phyloP scores from a whole-genome alignment of 2,329 filamentous ascomycete genomes.

The Aspergillus ibericus region DNA sequence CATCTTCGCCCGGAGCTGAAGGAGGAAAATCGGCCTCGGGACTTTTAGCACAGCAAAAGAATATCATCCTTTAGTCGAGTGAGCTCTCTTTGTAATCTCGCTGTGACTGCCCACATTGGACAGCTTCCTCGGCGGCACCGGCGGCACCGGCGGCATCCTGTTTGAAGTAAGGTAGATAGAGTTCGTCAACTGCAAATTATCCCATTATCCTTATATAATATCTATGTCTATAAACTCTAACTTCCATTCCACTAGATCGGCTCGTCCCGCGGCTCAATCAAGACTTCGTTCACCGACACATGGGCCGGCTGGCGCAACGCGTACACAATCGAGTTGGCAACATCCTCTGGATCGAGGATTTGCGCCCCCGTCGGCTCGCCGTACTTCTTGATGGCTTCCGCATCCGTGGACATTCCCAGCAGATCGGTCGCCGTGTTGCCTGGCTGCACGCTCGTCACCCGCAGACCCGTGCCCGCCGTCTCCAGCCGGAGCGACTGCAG shows the following conservation, averaged over 20 bases:
- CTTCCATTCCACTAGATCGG: constrained; percentile 59
- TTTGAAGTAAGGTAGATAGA: neutral
- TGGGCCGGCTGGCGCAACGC: constrained; percentile 72
- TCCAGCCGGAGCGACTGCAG: constrained; percentile 74
- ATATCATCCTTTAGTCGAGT: neutral
- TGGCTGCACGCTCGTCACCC: constrained; percentile 74
- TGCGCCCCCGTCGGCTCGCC: constrained; percentile 73
- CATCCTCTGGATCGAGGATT: constrained; percentile 71
- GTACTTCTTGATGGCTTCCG: constrained; percentile 75
- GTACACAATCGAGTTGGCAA: constrained; percentile 71
- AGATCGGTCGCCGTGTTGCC: constrained; percentile 75
- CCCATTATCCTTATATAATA: neutral
- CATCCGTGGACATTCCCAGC: constrained; percentile 71
- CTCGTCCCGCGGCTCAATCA: constrained; percentile 76
- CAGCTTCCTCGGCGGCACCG: neutral
- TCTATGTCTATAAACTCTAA: neutral
- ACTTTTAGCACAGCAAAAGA: neutral
- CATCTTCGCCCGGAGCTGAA: neutral
- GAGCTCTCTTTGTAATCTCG: no score
- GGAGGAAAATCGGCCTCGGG: neutral
- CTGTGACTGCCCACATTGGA: neutral
- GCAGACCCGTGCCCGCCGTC: constrained; percentile 70
- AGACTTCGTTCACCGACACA: constrained; percentile 75
- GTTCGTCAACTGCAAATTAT: no score
- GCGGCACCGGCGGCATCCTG: neutral